Evolutionary conservation across 768 basidiomycete species (phyloP).

Genomic region (Exsudoporus frostii): DNA sequence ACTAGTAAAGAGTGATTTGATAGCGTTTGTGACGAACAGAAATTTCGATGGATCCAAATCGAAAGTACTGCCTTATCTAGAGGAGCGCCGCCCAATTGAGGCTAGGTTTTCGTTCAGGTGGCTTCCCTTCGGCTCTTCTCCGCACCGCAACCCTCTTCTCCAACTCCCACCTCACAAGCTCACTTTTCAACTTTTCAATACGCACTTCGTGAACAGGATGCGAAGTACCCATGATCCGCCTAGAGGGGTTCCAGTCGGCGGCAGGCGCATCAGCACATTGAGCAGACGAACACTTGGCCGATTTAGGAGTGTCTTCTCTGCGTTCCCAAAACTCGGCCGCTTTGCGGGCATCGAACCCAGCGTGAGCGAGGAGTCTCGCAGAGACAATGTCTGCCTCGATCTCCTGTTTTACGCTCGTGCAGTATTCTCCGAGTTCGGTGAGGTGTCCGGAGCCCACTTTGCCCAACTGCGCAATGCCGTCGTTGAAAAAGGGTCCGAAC

Average conservation of each 20-base stretch:
- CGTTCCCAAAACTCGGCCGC: constrained; percentile 85
- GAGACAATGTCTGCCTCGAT: constrained; percentile 92
- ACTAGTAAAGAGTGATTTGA: not conserved
- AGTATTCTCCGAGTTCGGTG: constrained; percentile 65
- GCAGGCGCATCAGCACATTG: constrained; percentile 6
- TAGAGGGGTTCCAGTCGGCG: constrained; percentile 17
- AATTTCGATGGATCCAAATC: not conserved
- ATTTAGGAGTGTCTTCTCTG: constrained; percentile 34
- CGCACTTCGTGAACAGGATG: constrained; percentile 48
- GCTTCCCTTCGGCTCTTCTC: constrained; percentile 21
- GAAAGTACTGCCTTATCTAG: constrained; percentile 5
- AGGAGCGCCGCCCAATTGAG: constrained; percentile 8
- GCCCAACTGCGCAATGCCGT: constrained; percentile 81
- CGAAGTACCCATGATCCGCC: constrained; percentile 36
- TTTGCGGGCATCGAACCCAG: constrained; percentile 83
- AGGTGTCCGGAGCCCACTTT: constrained; percentile 77
- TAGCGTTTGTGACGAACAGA: not conserved
- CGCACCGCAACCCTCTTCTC: constrained; percentile 30
- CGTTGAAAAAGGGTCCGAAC: constrained; percentile 93
- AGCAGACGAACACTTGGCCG: constrained; percentile 22
- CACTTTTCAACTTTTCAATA: constrained; percentile 37
- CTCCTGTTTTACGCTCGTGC: constrained; percentile 81
- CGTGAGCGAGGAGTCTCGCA: constrained; percentile 82
- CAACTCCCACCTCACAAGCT: constrained; percentile 45
- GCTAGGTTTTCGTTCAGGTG: constrained; percentile 12